Evolutionary conservation across 306 rosid species (phyloP), one percentile per base, ranked within the genome.

Genomic region (Argentina anserina): DNA sequence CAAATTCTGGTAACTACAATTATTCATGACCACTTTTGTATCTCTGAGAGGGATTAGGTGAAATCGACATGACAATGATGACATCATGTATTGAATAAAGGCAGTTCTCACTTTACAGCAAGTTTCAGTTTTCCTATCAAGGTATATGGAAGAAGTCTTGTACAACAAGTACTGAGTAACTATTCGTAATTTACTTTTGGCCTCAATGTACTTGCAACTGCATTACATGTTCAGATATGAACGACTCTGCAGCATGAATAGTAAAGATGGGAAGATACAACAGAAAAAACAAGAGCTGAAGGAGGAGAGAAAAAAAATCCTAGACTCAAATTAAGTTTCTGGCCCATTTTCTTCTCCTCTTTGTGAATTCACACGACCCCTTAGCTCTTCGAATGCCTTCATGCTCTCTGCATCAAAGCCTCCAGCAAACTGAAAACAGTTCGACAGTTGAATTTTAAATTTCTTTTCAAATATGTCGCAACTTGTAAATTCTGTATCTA

Each of bases 381-480:
- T 85, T 60, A 93, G 86, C 53, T 90, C 96, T 85, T 93, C 98
- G 28, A 93, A 93, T 36, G 97, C 96, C 82, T 90, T 93, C 98
- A 93, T 90, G 85, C 96, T 93, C 75, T 93, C 98, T 68, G 92
- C 86, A 31, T 90, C 97, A 56, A 90, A 90, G 34, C 98, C 98
- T 66, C 97, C 98, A 0, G 98, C 97, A 83, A 93, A 93, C 98
- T 93, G 90, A 49, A 71, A 82, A 85, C 29, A 59, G 67, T 65
- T 81, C 33, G 62, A 17, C 69, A 56, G 69, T 71, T 71, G 70
- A 61, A 36, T 43, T 70, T 71, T 3, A 1, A 7, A 21, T 18
- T 12, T 39, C 20, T 63, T 75, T 72, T 21, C 67, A 10, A 53
- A 17, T 25, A 12, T 18, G 3, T 31, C 18, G 1, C 61, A 47